Percentiles rank a stretch among this genome's conserved stretches.
These are phyloP conservation scores for Dispira parvispora DNA, from an alignment of 192 early-diverging fungal genomes.

Conservation along the genomic window DNA sequence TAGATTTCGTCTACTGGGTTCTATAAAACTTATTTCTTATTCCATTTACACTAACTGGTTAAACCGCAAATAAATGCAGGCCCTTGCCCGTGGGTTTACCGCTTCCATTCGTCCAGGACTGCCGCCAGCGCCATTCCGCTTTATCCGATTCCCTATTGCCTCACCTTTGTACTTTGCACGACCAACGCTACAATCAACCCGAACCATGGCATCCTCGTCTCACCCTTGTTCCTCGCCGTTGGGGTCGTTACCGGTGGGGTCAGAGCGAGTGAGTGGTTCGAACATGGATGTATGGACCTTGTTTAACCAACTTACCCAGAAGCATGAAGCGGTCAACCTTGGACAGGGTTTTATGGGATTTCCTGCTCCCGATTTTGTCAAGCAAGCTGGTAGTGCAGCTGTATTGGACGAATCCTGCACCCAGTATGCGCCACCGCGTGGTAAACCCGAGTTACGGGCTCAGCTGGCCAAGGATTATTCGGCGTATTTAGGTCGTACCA, in stretches of 20 bases:
- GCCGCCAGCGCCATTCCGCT: too few species aligned
- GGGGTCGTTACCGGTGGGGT: neutral
- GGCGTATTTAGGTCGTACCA: constrained; percentile 38
- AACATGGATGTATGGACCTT: constrained; percentile 46
- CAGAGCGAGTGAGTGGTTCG: neutral
- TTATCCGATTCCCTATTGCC: too few species aligned
- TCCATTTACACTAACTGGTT: too few species aligned
- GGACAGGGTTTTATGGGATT: constrained; percentile 83
- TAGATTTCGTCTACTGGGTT: too few species aligned
- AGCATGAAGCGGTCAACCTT: constrained; percentile 78
- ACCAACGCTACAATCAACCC: too few species aligned
- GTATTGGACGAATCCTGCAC: constrained; percentile 43
- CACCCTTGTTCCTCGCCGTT: neutral
- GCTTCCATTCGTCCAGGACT: too few species aligned
- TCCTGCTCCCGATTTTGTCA: constrained; percentile 72
- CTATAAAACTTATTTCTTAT: too few species aligned
- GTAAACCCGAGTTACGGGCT: constrained; percentile 39
- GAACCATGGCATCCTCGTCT: too few species aligned
- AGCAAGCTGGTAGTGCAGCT: constrained; percentile 54
- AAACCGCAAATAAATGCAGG: too few species aligned
- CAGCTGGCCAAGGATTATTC: constrained; percentile 66
- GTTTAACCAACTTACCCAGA: constrained; percentile 70
- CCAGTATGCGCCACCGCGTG: constrained; percentile 76
- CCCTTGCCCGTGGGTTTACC: too few species aligned
- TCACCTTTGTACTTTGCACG: too few species aligned